These are phyloP conservation scores for Penicillium cataractarum DNA, from an alignment of 495 filamentous ascomycete genomes.

Conservation along the genomic window DNA sequence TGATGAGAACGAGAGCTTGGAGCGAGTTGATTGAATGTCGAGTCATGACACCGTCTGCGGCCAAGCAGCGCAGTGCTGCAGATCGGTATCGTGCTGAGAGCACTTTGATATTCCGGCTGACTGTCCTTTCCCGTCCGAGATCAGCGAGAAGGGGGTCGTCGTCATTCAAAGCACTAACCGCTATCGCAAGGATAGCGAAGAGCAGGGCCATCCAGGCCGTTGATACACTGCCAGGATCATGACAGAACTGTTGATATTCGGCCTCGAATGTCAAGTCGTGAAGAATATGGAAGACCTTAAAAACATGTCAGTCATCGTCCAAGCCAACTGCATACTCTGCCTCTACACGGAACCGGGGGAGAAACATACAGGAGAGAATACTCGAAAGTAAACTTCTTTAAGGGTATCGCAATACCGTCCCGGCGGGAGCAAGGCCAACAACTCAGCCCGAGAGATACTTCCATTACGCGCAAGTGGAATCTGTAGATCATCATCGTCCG, in stretches of 20 bases:
- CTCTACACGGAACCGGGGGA: not conserved
- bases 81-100: constrained; percentile 49
- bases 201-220: constrained; percentile 49
- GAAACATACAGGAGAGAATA: constrained; percentile 43
- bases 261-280: constrained; percentile 53
- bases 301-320: not conserved
- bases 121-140: constrained; percentile 44
- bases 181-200: constrained; percentile 48
- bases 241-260: constrained; percentile 50
- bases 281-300: constrained; percentile 48
- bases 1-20: constrained; percentile 49
- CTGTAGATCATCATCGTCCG: constrained; percentile 45
- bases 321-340: not conserved
- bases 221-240: constrained; percentile 44
- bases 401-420: constrained; percentile 43
- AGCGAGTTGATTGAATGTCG: constrained; percentile 51
- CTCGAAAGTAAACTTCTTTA: constrained; percentile 45
- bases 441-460: constrained; percentile 33
- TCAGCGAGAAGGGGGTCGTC: constrained; percentile 47
- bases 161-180: constrained; percentile 49
- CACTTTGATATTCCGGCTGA: constrained; percentile 45
- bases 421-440: constrained; percentile 42
- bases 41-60: constrained; percentile 47
- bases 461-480: constrained; percentile 38
- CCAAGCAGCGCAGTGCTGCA: constrained; percentile 48